Evolutionary conservation across 108 stramenopile species (phyloP).

Genomic region (Nitzschia sp.): DNA sequence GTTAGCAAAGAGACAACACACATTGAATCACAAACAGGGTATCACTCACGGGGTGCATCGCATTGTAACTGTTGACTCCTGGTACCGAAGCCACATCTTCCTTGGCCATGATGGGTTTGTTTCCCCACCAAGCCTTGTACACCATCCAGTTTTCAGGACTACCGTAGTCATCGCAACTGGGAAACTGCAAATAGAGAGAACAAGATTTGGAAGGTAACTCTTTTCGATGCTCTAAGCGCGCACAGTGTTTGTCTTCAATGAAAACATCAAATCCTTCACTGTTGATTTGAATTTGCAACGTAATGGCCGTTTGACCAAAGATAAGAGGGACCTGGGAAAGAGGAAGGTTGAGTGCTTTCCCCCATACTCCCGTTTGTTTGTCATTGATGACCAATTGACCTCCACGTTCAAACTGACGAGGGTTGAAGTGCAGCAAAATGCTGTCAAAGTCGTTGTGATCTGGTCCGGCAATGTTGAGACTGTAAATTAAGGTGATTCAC

Average conservation of each 20-base stretch:
- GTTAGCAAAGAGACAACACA: not conserved
- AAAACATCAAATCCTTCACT: constrained; percentile 84
- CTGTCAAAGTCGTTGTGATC: constrained; percentile 58
- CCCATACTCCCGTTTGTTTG: constrained; percentile 79
- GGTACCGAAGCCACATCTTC: constrained; percentile 46
- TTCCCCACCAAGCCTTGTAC: constrained; percentile 85
- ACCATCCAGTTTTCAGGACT: constrained; percentile 79
- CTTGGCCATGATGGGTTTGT: constrained; percentile 58
- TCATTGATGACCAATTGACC: constrained; percentile 82
- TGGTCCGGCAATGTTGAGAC: constrained; percentile 73
- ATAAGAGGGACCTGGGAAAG: constrained; percentile 70
- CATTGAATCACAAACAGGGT: not conserved
- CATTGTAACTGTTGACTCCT: constrained; percentile 63
- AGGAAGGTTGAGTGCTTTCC: constrained; percentile 68
- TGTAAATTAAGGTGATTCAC: not conserved
- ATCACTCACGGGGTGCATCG: constrained; percentile 57
- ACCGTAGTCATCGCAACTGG: constrained; percentile 73
- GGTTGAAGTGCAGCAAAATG: constrained; percentile 83
- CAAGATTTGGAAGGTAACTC: constrained; percentile 45
- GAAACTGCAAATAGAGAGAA: constrained; percentile 70
- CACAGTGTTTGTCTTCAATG: constrained; percentile 72
- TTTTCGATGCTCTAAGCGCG: constrained; percentile 72
- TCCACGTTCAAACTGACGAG: constrained; percentile 68
- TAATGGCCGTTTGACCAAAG: constrained; percentile 70
- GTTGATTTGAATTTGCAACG: constrained; percentile 75